Percentiles rank a stretch among this genome's conserved stretches.
phyloP scores from a whole-genome alignment of 257 asterid genomes.

The Solanum dulcamara region DNA sequence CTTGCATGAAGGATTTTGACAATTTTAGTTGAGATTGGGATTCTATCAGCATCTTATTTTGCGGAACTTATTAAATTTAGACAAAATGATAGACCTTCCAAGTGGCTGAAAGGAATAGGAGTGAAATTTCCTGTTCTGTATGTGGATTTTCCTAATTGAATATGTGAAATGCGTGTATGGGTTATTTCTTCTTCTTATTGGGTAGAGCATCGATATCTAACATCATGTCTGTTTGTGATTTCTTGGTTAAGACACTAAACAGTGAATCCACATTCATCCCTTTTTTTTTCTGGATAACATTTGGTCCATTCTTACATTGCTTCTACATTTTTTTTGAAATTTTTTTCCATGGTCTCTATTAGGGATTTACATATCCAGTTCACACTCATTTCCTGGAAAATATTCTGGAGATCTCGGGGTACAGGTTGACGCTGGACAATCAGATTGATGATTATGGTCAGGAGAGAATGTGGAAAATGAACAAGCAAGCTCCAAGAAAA shows the following conservation, averaged over 20 bases:
- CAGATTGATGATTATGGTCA: slow-evolving; percentile 87
- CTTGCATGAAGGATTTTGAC: neutral
- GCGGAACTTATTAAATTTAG: neutral
- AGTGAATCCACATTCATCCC: neutral
- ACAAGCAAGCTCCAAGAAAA: slow-evolving; percentile 74
- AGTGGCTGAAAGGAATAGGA: neutral
- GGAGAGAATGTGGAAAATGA: slow-evolving; percentile 81
- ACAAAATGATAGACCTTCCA: neutral
- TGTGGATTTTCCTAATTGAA: neutral
- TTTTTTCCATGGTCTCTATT: neutral
- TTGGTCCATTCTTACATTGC: neutral
- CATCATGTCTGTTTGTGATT: neutral
- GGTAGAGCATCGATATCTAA: neutral
- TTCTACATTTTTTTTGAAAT: neutral
- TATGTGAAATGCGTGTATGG: neutral
- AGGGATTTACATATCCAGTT: slow-evolving; percentile 75
- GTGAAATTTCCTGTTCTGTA: neutral
- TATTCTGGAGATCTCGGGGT: slow-evolving; percentile 77
- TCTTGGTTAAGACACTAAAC: neutral
- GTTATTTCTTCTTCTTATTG: neutral
- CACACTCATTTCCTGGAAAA: slow-evolving; percentile 68
- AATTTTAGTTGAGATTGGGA: neutral
- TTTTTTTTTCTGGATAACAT: neutral
- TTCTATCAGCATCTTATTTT: neutral
- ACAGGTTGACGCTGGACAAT: slow-evolving; percentile 69